Conservation (phyloP, 2,329 filamentous ascomycete species). For the Arthrobotrys conoides region DNA sequence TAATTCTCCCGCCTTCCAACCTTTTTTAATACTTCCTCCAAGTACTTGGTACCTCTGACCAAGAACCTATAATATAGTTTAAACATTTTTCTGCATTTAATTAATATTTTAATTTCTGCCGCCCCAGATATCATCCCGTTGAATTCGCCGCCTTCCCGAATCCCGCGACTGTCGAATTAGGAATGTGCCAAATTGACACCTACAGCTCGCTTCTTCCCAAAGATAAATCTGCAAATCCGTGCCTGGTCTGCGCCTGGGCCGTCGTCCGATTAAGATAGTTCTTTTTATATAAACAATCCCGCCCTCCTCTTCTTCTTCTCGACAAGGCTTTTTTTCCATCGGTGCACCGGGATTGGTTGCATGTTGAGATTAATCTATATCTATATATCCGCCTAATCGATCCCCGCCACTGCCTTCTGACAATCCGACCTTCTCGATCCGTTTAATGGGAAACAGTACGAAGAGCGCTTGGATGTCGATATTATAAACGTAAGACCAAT, state of each 20-base stretch:
- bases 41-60: conserved; percentile 8
- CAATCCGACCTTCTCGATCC: conserved; percentile 57
- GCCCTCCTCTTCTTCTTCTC: conserved; percentile 8
- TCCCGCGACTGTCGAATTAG: conserved; percentile 55
- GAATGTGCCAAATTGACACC: conserved; percentile 48
- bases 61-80: conserved; percentile 14
- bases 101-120: conserved; percentile 18
- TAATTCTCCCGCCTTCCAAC: conserved; percentile 27
- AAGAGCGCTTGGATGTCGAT: conserved; percentile 31
- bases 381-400: conserved; percentile 51
- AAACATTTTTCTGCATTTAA: neutral
- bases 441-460: conserved; percentile 41
- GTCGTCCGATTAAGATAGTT: conserved; percentile 31
- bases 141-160: conserved; percentile 59
- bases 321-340: conserved; percentile 26
- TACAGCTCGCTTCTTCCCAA: conserved; percentile 50
- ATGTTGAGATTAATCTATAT: conserved; percentile 38
- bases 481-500: conserved; percentile 53
- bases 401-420: conserved; percentile 33
- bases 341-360: conserved; percentile 41
- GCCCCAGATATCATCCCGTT: conserved; percentile 42
- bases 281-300: conserved; percentile 55
- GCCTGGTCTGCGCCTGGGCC: conserved; percentile 32
- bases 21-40: conserved; percentile 17
- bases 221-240: conserved; percentile 34